Conservation (phyloP, 1,284 basidiomycete genomes). For the Boletus mariae region DNA sequence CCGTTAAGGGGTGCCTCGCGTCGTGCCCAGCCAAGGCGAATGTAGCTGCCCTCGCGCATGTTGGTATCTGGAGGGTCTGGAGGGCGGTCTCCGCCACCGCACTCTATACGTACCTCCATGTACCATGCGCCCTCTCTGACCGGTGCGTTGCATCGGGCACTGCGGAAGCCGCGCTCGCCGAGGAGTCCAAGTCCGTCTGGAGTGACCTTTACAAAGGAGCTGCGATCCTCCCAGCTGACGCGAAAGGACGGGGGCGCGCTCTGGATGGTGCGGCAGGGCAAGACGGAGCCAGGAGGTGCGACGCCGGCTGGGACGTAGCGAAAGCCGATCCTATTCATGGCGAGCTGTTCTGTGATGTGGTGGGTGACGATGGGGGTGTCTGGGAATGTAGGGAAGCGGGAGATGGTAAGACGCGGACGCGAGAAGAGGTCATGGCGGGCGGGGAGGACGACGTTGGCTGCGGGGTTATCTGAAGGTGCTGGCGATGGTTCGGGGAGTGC, state of each 20-base stretch:
- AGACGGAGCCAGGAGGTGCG: slow-evolving; percentile 52
- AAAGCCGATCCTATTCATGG: slow-evolving; percentile 72
- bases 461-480: slow-evolving; percentile 40
- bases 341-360: slow-evolving; percentile 64
- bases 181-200: slow-evolving; percentile 75
- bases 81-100: slow-evolving; percentile 66
- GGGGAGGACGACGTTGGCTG: slow-evolving; percentile 49
- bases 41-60: slow-evolving; percentile 70
- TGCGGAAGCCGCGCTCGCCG: slow-evolving; percentile 88
- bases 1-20: slow-evolving; percentile 91
- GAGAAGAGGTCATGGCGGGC: slow-evolving; percentile 61
- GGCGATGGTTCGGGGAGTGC: slow-evolving; percentile 41
- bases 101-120: slow-evolving; percentile 82
- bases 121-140: slow-evolving; percentile 93
- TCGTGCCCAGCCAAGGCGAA: slow-evolving; percentile 88
- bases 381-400: slow-evolving; percentile 65
- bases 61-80: slow-evolving; percentile 40
- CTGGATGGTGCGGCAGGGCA: slow-evolving; percentile 77
- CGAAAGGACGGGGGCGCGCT: slow-evolving; percentile 63
- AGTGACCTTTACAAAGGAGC: slow-evolving; percentile 75
- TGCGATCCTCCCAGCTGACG: slow-evolving; percentile 87
- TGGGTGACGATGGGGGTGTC: slow-evolving; percentile 53
- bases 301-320: slow-evolving; percentile 82
- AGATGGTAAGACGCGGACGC: slow-evolving; percentile 64
- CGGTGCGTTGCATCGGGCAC: slow-evolving; percentile 85